A percentile compares a stretch with the other conserved stretches of the same genome.
phyloP scores from a whole-genome alignment of 345 rosid genomes.

The Bretschneidera sinensis region DNA sequence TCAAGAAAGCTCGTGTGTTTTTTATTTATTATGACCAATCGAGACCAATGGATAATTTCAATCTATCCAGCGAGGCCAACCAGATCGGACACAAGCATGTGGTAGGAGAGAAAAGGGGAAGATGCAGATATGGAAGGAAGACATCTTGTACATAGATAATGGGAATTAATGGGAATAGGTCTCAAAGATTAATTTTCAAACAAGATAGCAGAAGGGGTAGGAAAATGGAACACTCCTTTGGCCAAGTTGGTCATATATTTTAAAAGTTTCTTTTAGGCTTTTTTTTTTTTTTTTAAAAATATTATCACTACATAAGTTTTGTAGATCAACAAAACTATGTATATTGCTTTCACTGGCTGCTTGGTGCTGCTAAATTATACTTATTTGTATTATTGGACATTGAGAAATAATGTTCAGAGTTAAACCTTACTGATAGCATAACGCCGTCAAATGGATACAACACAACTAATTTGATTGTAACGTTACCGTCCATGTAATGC shows the following conservation, averaged over 20 bases:
- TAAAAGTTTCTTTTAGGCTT: too few relatives aligned
- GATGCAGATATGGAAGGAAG: slow-evolving; percentile 71
- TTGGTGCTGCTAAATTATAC: too few relatives aligned
- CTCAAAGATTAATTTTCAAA: not conserved
- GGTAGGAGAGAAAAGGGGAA: slow-evolving; percentile 64
- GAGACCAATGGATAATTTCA: not conserved
- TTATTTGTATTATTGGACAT: too few relatives aligned
- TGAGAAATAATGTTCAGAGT: too few relatives aligned
- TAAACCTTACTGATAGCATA: too few relatives aligned
- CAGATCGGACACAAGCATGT: slow-evolving; percentile 44
- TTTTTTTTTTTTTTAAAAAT: too few relatives aligned
- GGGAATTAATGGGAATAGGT: too few relatives aligned
- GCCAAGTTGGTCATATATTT: not conserved
- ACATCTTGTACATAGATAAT: slow-evolving; percentile 30
- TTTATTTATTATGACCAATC: not conserved
- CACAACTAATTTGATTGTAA: too few relatives aligned
- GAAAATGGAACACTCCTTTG: not conserved
- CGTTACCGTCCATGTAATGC: too few relatives aligned
- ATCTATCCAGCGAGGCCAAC: slow-evolving; percentile 66
- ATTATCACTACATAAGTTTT: too few relatives aligned
- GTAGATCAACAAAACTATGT: not conserved
- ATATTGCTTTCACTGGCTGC: not conserved
- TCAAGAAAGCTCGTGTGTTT: not conserved
- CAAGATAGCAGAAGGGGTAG: not conserved
- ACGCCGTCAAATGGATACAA: too few relatives aligned